phyloP scores from a whole-genome alignment of 2,329 filamentous ascomycete species.

The Fusarium illudens region DNA sequence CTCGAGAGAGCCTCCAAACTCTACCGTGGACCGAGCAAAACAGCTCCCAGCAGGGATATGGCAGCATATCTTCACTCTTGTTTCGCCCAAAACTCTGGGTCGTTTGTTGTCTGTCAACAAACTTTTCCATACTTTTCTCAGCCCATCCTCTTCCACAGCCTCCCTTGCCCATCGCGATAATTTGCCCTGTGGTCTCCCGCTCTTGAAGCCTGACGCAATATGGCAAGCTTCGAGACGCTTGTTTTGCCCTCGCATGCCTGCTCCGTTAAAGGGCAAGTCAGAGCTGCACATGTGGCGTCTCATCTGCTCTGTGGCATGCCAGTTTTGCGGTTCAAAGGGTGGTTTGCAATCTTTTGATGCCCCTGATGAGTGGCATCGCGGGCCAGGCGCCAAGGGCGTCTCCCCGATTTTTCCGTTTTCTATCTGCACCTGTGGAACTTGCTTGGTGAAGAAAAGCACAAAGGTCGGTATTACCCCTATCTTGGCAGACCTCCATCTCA shows the following conservation, averaged over 20 bases:
- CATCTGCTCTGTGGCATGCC: slow-evolving; percentile 68
- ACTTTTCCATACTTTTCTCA: slow-evolving; percentile 69
- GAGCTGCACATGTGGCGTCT: slow-evolving; percentile 83
- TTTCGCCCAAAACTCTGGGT: slow-evolving; percentile 70
- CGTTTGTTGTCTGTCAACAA: slow-evolving; percentile 73
- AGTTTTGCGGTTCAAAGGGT: slow-evolving; percentile 67
- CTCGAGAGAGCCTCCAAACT: slow-evolving; percentile 11
- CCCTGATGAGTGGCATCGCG: slow-evolving; percentile 62
- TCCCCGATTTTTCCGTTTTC: slow-evolving; percentile 76
- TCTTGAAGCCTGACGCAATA: slow-evolving; percentile 68
- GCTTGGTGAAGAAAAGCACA: slow-evolving; percentile 66
- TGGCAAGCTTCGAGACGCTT: slow-evolving; percentile 75
- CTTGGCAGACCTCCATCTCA: slow-evolving; percentile 39
- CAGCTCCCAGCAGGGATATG: slow-evolving; percentile 69
- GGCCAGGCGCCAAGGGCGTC: slow-evolving; percentile 69
- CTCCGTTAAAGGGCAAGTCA: slow-evolving; percentile 69
- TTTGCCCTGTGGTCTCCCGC: slow-evolving; percentile 41
- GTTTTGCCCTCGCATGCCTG: slow-evolving; percentile 73
- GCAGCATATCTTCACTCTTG: slow-evolving; percentile 74
- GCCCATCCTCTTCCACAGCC: slow-evolving; percentile 52
- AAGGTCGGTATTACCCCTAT: slow-evolving; percentile 64
- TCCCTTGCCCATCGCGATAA: slow-evolving; percentile 25
- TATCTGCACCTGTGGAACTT: slow-evolving; percentile 71
- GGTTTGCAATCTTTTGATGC: slow-evolving; percentile 21
- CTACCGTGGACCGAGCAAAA: slow-evolving; percentile 30